Percentiles rank a stretch among this genome's conserved stretches.
Conservation (phyloP, 2,329 filamentous ascomycete genomes). For the Chrysosporium queenslandicum region DNA sequence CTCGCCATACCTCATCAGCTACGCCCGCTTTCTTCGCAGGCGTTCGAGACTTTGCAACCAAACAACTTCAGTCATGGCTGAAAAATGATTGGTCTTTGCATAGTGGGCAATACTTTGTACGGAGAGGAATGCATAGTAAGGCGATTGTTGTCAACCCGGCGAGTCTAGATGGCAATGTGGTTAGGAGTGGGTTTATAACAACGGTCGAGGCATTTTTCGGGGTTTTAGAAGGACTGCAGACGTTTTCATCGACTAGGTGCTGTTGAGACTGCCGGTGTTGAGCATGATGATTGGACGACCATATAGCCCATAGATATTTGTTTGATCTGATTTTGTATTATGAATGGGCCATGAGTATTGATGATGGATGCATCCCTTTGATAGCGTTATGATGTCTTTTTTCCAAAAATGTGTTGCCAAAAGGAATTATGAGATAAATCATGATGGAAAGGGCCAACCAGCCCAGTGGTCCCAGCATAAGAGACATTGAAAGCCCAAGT, state of each 20-base stretch:
- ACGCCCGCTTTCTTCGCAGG: slow-evolving; percentile 19
- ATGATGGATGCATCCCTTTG: too few species aligned
- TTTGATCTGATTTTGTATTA: not conserved
- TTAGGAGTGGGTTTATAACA: slow-evolving; percentile 20
- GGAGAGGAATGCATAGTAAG: slow-evolving; percentile 36
- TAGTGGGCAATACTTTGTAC: slow-evolving; percentile 40
- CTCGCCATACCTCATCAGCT: not conserved
- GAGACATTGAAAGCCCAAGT: too few species aligned
- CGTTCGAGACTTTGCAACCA: slow-evolving; percentile 28
- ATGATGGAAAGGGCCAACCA: too few species aligned
- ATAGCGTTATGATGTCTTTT: too few species aligned
- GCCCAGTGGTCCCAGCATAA: too few species aligned
- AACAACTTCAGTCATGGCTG: slow-evolving; percentile 38
- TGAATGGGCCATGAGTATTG: not conserved
- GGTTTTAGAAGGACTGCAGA: slow-evolving; percentile 17
- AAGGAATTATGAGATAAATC: too few species aligned
- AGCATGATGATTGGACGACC: not conserved
- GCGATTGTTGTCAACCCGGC: slow-evolving; percentile 35
- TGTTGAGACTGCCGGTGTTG: not conserved
- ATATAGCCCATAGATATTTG: not conserved
- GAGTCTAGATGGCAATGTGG: slow-evolving; percentile 19
- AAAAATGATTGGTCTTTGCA: slow-evolving; percentile 39
- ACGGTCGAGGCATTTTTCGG: slow-evolving; percentile 21
- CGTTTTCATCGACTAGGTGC: slow-evolving; percentile 10
- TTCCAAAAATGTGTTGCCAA: too few species aligned